Base-by-base conservation (phyloP, 1,284 basidiomycete genomes). In the Agaricales sp. region DNA sequence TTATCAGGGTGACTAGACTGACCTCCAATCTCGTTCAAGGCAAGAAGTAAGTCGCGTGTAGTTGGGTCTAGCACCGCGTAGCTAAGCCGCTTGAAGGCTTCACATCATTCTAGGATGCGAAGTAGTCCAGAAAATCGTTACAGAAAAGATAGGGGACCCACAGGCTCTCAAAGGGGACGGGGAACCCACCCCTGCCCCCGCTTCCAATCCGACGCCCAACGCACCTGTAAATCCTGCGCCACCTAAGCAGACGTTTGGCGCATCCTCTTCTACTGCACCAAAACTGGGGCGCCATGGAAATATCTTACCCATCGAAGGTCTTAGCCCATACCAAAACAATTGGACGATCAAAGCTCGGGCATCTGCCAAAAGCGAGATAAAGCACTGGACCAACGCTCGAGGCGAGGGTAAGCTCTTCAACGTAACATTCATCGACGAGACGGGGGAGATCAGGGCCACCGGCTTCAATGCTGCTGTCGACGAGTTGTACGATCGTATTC, bases 291-390 rank as follows among this genome's bases (percentile, higher is more conserved):
- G 51, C 54, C 47, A 51, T 24, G 53, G 61, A 48, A 54, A 8
- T 56, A 57, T 80, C 73, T 89, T 80, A 65, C 94, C 94, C 2
- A 99, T 99, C 58, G 94, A 97, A 61, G 89, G 87, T 3, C 77
- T 99, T 46, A 95, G 88, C 58, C 96, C 95, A 4, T 99, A 98
- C 63, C 92, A 96, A 66, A 98, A 96, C 70, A 94, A 93, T 62
- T 96, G 93, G 95, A 95, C 90, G 2, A 97, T 99, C 75, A 94
- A 93, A 63, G 96, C 92, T 20, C 85, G 92, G 46, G 92, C 97
- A 44, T 90, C 83, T 2, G 80, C 88, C 58, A 97, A 95, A 67
- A 82, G 82, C 0, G 95, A 98, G 0, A 82, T 99, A 60, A 87
- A 81, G 60, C 80, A 82, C 43, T 99, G 87, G 82, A 88, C 89